These are phyloP conservation scores for Alternaria angustiovoidea DNA, from an alignment of 2,329 filamentous ascomycete genomes.

Conservation along the genomic window DNA sequence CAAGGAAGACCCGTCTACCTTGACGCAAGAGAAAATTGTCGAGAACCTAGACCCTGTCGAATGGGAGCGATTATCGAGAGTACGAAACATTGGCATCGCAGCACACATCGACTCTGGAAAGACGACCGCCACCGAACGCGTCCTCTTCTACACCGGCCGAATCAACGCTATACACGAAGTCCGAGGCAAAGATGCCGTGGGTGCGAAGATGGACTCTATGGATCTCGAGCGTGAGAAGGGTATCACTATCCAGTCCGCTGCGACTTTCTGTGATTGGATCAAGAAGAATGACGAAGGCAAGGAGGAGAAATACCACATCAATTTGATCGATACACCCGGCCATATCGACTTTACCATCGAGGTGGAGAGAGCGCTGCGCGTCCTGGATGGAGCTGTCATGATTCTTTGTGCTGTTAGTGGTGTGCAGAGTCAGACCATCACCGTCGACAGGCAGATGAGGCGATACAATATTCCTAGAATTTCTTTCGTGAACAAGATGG, in stretches of 20 bases:
- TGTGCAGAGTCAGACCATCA: conserved; percentile 97
- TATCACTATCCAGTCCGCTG: conserved; percentile 98
- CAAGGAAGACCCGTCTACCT: conserved; percentile 62
- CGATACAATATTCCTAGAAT: conserved; percentile 95
- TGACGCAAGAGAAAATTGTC: conserved; percentile 73
- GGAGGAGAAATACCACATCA: conserved; percentile 94
- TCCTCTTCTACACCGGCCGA: conserved; percentile 96
- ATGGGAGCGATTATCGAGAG: conserved; percentile 76
- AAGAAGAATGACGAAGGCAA: conserved; percentile 76
- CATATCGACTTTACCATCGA: conserved; percentile 99
- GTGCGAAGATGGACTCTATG: conserved; percentile 99
- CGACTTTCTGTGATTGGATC: conserved; percentile 96
- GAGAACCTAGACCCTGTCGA: conserved; percentile 84
- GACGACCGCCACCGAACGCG: conserved; percentile 94
- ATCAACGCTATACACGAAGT: conserved; percentile 98
- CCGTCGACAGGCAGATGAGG: conserved; percentile 98
- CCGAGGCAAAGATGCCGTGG: conserved; percentile 89
- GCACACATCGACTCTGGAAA: conserved; percentile 99
- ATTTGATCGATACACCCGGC: conserved; percentile 97
- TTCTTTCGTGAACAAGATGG: conserved; percentile 99
- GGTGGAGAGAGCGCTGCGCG: conserved; percentile 92
- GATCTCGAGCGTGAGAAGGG: conserved; percentile 97
- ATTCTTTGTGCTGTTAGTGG: conserved; percentile 97
- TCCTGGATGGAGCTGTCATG: conserved; percentile 97
- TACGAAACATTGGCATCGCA: conserved; percentile 98